phyloP scores from a whole-genome alignment of 129 eudicot genomes.

The sunflower (Helianthus annuus) region HanXRQr2.0-SUNRISE NC_035441.2:60690895-60691394 shows the following conservation, averaged over 20 bases:
- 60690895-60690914: slow-evolving; percentile 50
- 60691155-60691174: too few species aligned
- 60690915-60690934: slow-evolving; percentile 13
- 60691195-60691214: too few species aligned
- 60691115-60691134: background rate
- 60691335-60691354: too few species aligned
- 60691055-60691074: slow-evolving; percentile 20
- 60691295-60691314: too few species aligned
- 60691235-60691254: too few species aligned
- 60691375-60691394: too few species aligned
- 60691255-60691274: too few species aligned
- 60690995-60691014: background rate
- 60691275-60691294: too few species aligned
- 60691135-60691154: background rate
- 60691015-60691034: slow-evolving; percentile 19
- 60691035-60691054: slow-evolving; percentile 36
- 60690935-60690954: background rate
- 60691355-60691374: too few species aligned
- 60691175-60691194: too few species aligned
- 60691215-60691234: too few species aligned
- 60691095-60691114: slow-evolving; percentile 23
- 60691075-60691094: slow-evolving; percentile 23
- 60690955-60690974: background rate
- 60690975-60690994: background rate
- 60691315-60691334: too few species aligned